Base-by-base conservation (phyloP, 176 grass and related monocot species). In the Lolium perenne region DNA sequence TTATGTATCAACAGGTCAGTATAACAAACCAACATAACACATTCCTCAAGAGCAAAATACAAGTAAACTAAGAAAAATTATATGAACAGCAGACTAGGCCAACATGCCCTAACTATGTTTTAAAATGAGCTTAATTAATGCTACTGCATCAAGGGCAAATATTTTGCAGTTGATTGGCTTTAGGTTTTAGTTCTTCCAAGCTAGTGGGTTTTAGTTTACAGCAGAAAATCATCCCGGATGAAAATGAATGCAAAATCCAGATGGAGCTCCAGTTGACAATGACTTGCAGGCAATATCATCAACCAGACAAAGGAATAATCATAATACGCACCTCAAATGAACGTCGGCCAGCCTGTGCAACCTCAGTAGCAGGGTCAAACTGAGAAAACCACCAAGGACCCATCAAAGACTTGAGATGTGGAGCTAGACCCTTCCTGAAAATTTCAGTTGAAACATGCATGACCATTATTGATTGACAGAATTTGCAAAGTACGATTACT, bases 361-460 rank as follows among this genome's bases (percentile, higher is more conserved):
- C 93, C 86, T 98, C 96, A 71, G 90, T 50, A 86, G 85, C 85
- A 78, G 96, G 93, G 84, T 98, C 96, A 87, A 98, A 98, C 82
- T 98, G 93, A 91, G 96, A 98, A 91, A 89, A 94, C 96, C 96
- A 98, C 96, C 96, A 98, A 64, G 96, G 91, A 45, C 96, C 96
- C 96, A 98, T 95, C 70, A 98, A 88, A 83, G 90, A 91, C 89
- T 95, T 98, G 41, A 98, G 83, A 82, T 98, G 91, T 45, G 93
- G 93, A 77, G 96, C 93, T 76, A 98, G 90, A 53, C 93, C 96
- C 78, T 89, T 95, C 96, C 96, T 98, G 83, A 91, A 71, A 89
- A 79, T 47, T 11, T 71, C 15, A 38, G 76, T 56, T 81, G 67
- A 73, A 55, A 20, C 11, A 58, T 56, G 35, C 38, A 16, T 73